A percentile compares a stretch with the other conserved stretches of the same genome.
Conservation (phyloP, 176 grass and related monocot species). For the Carex parvula region DNA sequence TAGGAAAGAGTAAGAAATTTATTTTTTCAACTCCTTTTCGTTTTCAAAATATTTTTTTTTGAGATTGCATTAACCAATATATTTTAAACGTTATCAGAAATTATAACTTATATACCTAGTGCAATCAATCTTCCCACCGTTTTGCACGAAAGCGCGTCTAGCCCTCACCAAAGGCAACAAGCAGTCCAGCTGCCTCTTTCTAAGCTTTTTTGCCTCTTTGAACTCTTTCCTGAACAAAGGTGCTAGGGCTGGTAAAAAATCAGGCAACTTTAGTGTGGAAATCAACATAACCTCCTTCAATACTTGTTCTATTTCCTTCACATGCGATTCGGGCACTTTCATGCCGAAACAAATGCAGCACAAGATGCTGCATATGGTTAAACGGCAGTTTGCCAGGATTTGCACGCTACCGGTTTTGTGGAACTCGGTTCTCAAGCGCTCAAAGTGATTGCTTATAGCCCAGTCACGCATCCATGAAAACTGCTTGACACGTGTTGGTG, state of each 20-base stretch:
- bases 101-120: neutral
- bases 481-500: constrained; percentile 54
- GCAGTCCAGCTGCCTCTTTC: constrained; percentile 66
- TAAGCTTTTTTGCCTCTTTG: constrained; percentile 39
- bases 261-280: constrained; percentile 68
- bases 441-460: constrained; percentile 71
- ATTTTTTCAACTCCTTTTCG: neutral
- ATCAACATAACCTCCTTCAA: constrained; percentile 98
- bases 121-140: constrained; percentile 26
- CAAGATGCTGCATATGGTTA: constrained; percentile 97
- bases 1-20: neutral
- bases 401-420: constrained; percentile 27
- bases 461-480: constrained; percentile 97
- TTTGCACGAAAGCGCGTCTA: constrained; percentile 49
- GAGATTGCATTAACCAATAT: neutral
- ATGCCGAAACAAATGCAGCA: constrained; percentile 96
- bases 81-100: neutral
- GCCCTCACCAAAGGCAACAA: constrained; percentile 63
- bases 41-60: neutral
- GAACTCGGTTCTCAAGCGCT: constrained; percentile 54
- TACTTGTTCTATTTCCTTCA: constrained; percentile 80
- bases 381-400: constrained; percentile 64
- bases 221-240: constrained; percentile 76
- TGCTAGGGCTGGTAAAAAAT: constrained; percentile 77
- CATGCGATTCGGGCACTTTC: constrained; percentile 68